Base-by-base conservation (phyloP, 2,329 filamentous ascomycete genomes). In the Fusarium buxicola region DNA sequence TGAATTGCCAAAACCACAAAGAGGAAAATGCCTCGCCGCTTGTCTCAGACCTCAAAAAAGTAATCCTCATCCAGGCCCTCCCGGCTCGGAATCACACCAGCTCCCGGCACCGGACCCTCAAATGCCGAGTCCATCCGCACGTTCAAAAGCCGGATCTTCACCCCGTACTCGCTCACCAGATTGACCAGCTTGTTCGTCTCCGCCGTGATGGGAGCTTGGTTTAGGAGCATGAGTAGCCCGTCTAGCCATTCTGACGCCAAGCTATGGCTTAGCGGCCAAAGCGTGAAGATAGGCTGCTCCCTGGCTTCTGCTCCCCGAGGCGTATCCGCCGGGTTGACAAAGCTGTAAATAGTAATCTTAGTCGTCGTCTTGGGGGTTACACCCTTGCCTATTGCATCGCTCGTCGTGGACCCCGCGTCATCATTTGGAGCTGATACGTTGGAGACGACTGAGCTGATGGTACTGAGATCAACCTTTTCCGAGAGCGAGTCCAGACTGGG, bases 161-260 rank as follows among this genome's bases (percentile, higher is more conserved):
- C 80, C 5, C 95, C 94, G 74, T 97, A 98, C 68, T 96, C 91
- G 72, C 89, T 88, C 58, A 98, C 91, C 69, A 97, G 80, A 52
- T 89, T 88, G 50, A 97, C 89, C 60, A 98, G 80, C 76, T 95
- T 96, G 74, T 90, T 94, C 31, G 95, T 98, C 78, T 98, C 94
- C 3, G 93, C 87, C n/a, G 95, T 99, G 73, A 99, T 97, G 16
- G 95, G 95, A 57, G 94, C 88, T 77, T 99, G 95, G 73, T 96
- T 93, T 21, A 99, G 84, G 51, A 99, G 82, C 93, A 99, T 96
- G 54, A 98, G 83, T 64, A 99, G 80, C 1, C 95, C 95, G 74
- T 99, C 95, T 6, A 99, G 84, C 95, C 95, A 99, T 77, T 99
- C 95, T 1, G 93, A 96, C 9, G 95, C 95, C 43, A 95, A 80